Evolutionary conservation across 1,284 basidiomycete species (phyloP), one percentile per base, ranked within the genome.

Genomic region (Thelephora terrestris): DNA sequence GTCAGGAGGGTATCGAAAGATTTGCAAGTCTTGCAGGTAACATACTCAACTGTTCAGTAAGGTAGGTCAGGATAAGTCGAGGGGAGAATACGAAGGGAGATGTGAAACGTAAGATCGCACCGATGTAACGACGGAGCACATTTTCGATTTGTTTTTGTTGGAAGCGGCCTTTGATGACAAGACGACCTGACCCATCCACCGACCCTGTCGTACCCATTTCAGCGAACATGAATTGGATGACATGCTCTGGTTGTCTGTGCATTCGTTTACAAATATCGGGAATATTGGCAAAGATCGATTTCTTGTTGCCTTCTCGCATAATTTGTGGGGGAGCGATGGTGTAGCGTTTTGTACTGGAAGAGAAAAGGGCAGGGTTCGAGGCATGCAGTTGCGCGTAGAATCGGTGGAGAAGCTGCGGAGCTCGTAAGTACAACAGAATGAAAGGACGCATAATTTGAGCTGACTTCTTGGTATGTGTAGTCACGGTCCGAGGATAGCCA

Each of bases 11-110:
- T 99, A 65, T 98, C 94, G 46, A 92, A 91, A 4, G 94, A 97
- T 73, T 97, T 98, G 79, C 95, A 99, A 36, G 95, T 99, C 71
- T 97, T 96, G 81, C 95, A 99, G 38, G 93, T 97, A 50, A 99
- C 96, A 71, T 99, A 99, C 71, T 99, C 95, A 58, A 95, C 94
- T 94, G 53, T 24, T 50, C 40, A 45, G 24, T 44, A 24, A 37
- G 45, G 43, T 34, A 52, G 27, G 37, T 44, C n/a, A 51, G 52
- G 14, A 17, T 18, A 21, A 18, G 23, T 18, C 34, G n/a, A 38
- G 24, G 14, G 18, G 7, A 40, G 25, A 44, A 35, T 42, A 48
- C 39, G 18, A 42, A 48, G 16, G 35, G 9, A 17, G 16, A 20
- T 42, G 23, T 5, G 42, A 6, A 21, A 69, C 84, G 55, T 27